Evolutionary conservation across 768 basidiomycete genomes (phyloP), one percentile per base, ranked within the genome.

Genomic region (Cystofilobasidium macerans): DNA sequence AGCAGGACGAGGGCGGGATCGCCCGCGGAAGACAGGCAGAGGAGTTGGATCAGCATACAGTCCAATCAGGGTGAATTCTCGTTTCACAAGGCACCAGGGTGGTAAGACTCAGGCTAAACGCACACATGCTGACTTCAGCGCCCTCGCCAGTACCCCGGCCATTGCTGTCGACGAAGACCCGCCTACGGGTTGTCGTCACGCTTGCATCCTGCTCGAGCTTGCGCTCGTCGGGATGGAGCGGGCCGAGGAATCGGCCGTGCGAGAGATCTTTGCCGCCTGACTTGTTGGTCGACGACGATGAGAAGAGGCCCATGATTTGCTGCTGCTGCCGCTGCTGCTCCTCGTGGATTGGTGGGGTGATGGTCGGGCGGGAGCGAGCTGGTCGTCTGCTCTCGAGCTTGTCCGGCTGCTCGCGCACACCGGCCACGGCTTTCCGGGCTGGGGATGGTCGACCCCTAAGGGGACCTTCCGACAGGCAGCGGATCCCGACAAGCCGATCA

Each of bases 201-300:
- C 47, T 38, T 4, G 73, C 68, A 26, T 75, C 69, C 42, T 70
- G 60, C 66, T 76, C 68, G 36, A 77, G 70, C 16, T 57, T 48
- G 8, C 54, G 57, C 64, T 77, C 75, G 8, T 71, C 71, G 9
- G 72, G 67, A 59, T 76, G 73, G n/a, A 69, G 70, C 3, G 72
- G 72, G 11, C 74, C 64, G 3, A 71, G 65, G 57, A 74, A 78
- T 42, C 77, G 71, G 9, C 77, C 77, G 64, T 76, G 75, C 0
- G 77, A 71, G 72, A 30, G 7, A 33, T 45, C 62, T n/a, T 45
- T 59, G 40, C 64, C 53, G 68, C 65, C 28, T 20, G 12, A 40
- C 36, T 47, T 6, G 14, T 43, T 43, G 45, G 22, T 40, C n/a
- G n/a, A n/a, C n/a, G n/a, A 42, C 16, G 42, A 42, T 20, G 42